Conservation (phyloP, 768 basidiomycete species). For the Suillus subluteus region DNA sequence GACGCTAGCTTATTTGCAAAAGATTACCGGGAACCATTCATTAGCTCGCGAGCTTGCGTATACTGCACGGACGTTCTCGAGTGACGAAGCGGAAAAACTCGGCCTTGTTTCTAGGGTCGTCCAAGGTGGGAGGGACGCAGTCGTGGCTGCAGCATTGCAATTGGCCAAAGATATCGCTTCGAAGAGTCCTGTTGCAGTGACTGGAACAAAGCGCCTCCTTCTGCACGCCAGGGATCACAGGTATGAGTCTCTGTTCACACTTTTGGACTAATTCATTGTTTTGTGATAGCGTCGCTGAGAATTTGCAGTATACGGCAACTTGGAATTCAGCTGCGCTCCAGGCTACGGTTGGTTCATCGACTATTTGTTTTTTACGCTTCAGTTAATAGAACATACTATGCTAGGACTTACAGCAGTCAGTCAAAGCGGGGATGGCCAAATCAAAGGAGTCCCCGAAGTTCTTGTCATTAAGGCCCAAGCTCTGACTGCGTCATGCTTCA, state of each 20-base stretch:
- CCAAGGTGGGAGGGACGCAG: conserved; percentile 64
- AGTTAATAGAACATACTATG: neutral
- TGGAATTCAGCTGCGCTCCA: conserved; percentile 63
- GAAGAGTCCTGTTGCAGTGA: conserved; percentile 82
- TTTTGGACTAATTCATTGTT: neutral
- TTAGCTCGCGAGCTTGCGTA: conserved; percentile 76
- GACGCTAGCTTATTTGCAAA: conserved; percentile 79
- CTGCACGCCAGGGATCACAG: conserved; percentile 80
- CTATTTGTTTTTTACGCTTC: too few relatives aligned
- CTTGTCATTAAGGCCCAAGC: conserved; percentile 7
- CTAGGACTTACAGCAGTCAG: conserved; percentile 16
- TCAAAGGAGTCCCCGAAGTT: conserved; percentile 6
- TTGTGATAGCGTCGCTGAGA: conserved; percentile 41
- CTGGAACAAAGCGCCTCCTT: conserved; percentile 77
- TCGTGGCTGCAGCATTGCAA: conserved; percentile 65
- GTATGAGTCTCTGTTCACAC: conserved; percentile 40
- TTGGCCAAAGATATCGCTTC: conserved; percentile 66
- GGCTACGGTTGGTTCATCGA: conserved; percentile 39
- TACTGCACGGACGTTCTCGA: conserved; percentile 71
- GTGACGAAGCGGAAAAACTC: conserved; percentile 64
- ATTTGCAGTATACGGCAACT: conserved; percentile 56
- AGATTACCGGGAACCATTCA: conserved; percentile 75
- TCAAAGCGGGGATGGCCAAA: conserved; percentile 11
- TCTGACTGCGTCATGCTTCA: neutral
- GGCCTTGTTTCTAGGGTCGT: conserved; percentile 80